These are phyloP conservation scores for Pseudogymnoascus sp. DNA, from an alignment of 2,329 filamentous ascomycete genomes.

Conservation along the genomic window DNA sequence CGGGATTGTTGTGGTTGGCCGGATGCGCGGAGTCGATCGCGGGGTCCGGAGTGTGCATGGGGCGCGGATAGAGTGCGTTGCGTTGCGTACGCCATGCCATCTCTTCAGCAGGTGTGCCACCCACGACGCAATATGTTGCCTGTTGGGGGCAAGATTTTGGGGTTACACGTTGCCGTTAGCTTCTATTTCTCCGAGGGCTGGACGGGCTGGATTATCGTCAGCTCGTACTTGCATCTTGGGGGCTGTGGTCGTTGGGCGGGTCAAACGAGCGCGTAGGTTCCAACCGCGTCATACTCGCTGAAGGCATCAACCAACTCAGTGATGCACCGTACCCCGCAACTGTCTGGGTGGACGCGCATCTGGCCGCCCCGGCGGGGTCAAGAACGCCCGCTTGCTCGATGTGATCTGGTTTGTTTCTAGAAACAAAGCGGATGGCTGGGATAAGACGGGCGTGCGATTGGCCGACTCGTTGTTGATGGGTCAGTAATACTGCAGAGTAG, in stretches of 20 bases:
- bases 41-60: not conserved
- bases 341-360: not conserved
- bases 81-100: not conserved
- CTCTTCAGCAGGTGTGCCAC: conserved; percentile 1
- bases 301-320: not conserved
- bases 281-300: not conserved
- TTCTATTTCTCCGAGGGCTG: conserved; percentile 3
- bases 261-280: not conserved
- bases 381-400: not conserved
- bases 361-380: not conserved
- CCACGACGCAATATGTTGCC: not conserved
- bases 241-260: not conserved
- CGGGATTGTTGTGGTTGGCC: not conserved
- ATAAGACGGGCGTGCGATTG: not conserved
- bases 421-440: conserved; percentile 7
- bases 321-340: not conserved
- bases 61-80: not conserved
- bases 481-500: not conserved
- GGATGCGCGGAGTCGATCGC: not conserved
- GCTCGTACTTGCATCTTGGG: not conserved
- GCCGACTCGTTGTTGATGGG: not conserved
- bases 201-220: not conserved
- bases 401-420: not conserved
- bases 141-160: not conserved
- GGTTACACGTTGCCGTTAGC: not conserved